Evolutionary conservation across 108 stramenopile species (phyloP).

Genomic region (Pseudonitzschia delicatissima): DNA sequence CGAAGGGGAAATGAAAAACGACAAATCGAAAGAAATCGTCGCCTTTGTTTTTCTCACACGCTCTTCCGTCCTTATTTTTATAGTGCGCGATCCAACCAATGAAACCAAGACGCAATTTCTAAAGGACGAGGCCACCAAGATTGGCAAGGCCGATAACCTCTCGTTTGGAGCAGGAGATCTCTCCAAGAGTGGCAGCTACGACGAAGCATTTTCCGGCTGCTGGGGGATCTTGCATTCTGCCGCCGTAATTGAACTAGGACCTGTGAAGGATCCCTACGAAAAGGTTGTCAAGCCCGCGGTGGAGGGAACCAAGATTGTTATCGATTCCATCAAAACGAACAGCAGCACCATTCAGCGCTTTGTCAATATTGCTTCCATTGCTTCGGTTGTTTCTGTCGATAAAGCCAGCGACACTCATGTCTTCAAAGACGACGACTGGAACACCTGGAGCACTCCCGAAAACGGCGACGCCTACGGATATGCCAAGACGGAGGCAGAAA

Average conservation of each 20-base stretch:
- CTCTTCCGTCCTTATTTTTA: no score
- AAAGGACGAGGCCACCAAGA: background rate
- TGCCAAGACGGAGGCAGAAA: constrained; percentile 1
- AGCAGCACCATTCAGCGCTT: background rate
- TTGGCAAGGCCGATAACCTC: background rate
- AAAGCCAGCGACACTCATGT: background rate
- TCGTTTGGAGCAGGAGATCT: constrained; percentile 1
- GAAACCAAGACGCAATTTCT: background rate
- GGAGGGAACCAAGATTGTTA: constrained; percentile 5
- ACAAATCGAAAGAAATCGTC: no score
- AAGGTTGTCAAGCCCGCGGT: background rate
- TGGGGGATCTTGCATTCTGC: constrained; percentile 1
- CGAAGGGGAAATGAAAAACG: no score
- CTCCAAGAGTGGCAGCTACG: background rate
- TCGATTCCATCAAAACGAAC: background rate
- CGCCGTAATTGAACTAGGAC: background rate
- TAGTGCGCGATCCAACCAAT: constrained; percentile 4
- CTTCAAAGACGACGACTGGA: constrained; percentile 10
- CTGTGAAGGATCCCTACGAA: background rate
- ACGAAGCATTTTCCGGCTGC: background rate
- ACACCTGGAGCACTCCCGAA: constrained; percentile 1
- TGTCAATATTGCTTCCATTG: constrained; percentile 1
- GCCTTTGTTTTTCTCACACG: no score
- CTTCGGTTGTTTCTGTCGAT: background rate
- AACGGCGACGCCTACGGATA: constrained; percentile 5